phyloP scores from a whole-genome alignment of 306 rosid species.

The Alnus rubra region DNA sequence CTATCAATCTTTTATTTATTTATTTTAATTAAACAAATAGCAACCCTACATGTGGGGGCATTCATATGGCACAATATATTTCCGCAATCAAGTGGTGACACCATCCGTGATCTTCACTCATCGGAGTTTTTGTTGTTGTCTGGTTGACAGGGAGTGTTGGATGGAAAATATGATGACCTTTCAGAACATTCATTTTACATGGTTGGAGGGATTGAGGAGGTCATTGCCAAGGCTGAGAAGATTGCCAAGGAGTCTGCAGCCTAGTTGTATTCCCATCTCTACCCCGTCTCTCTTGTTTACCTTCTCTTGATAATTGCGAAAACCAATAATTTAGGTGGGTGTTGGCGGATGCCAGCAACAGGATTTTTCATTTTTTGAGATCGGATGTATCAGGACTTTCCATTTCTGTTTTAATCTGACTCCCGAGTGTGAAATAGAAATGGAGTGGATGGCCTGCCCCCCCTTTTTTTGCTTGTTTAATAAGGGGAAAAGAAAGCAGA shows the following conservation, averaged over 20 bases:
- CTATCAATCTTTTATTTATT: neutral
- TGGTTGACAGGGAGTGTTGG: constrained; percentile 80
- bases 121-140: constrained; percentile 15
- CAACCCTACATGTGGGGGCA: neutral
- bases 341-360: constrained; percentile 68
- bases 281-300: constrained; percentile 8
- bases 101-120: constrained; percentile 7
- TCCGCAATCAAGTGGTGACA: neutral
- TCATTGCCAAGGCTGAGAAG: constrained; percentile 95
- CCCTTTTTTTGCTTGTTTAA: constrained; percentile 42
- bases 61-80: neutral
- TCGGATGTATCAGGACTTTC: constrained; percentile 38
- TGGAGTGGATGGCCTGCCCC: constrained; percentile 40
- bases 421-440: constrained; percentile 50
- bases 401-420: constrained; percentile 46
- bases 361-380: constrained; percentile 56
- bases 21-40: neutral
- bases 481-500: constrained; percentile 61
- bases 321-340: constrained; percentile 67
- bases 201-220: constrained; percentile 99
- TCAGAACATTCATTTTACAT: constrained; percentile 90
- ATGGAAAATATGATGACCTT: constrained; percentile 93
- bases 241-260: constrained; percentile 86
- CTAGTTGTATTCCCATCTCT: constrained; percentile 16
- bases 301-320: constrained; percentile 56